These are phyloP conservation scores for Suillus americanus DNA, from an alignment of 768 basidiomycete species.

Conservation along the genomic window DNA sequence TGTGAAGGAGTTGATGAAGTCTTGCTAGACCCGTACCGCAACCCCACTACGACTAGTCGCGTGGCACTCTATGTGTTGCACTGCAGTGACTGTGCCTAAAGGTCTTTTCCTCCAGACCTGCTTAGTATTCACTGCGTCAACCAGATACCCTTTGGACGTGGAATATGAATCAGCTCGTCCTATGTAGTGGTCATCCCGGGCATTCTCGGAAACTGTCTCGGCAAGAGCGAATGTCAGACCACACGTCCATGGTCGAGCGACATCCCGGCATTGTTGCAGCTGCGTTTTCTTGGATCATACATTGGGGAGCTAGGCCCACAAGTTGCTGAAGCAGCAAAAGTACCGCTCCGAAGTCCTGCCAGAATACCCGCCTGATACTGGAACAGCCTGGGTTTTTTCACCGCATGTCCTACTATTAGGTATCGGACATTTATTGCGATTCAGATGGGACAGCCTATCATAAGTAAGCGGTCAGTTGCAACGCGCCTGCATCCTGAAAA, in stretches of 20 bases:
- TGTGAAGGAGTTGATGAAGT: constrained; percentile 88
- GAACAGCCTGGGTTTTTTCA: constrained; percentile 84
- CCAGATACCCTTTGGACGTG: constrained; percentile 96
- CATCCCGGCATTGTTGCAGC: constrained; percentile 98
- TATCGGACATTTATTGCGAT: constrained; percentile 92
- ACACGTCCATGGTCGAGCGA: constrained; percentile 97
- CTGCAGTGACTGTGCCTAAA: constrained; percentile 47
- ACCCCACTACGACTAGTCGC: constrained; percentile 76
- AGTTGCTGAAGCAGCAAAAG: constrained; percentile 80
- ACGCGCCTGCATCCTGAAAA: constrained; percentile 11
- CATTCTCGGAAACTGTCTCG: constrained; percentile 85
- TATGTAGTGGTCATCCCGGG: constrained; percentile 98
- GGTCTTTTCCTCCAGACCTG: constrained; percentile 74
- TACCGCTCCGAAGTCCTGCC: constrained; percentile 95
- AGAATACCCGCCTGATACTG: constrained; percentile 92
- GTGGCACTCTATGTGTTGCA: constrained; percentile 96
- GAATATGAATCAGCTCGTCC: constrained; percentile 79
- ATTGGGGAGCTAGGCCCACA: constrained; percentile 82
- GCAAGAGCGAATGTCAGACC: constrained; percentile 81
- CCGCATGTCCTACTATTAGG: constrained; percentile 86
- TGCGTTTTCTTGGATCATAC: constrained; percentile 98
- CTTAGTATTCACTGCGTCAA: constrained; percentile 73
- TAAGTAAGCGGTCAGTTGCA: constrained; percentile 25
- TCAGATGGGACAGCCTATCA: constrained; percentile 74
- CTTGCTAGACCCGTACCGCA: constrained; percentile 93